Base-by-base conservation (phyloP, 345 rosid genomes). In the Populus nigra region DNA sequence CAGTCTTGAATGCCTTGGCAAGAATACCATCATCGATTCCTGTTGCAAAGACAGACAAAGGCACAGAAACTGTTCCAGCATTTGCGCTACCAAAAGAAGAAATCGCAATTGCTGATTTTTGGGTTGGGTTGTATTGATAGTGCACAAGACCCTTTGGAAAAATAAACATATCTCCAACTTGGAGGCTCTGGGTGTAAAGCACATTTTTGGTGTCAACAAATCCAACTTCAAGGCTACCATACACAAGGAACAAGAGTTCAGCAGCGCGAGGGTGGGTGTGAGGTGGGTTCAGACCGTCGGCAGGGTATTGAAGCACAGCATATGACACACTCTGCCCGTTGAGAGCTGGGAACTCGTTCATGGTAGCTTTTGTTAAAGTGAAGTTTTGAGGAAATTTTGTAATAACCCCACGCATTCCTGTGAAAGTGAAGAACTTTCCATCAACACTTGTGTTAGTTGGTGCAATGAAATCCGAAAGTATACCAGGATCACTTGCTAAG, bases 1-100 rank as follows among this genome's bases (percentile, higher is more conserved):
- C 87, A 63, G 81, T 86, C 55, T 76, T 82, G 84, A 84, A 84
- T 1, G 84, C 65, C 68, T 80, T 76, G 27, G 87, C 87, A 75
- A 86, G 67, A 68, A 86, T 78, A 31, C 45, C 41, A 12, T 82
- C 83, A 7, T 84, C 87, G 65, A n/a, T 49, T 35, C 78, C 57
- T 2, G 71, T 43, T 4, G 45, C 10, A 18, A 83, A 79, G 45
- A 69, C 39, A n/a, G 68, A 31, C 18, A 29, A 8, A 0, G 80
- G 80, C n/a, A 73, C 31, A 1, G 71, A 75, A 45, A 68, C 16
- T 0, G 68, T 78, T 38, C 85, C 47, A 0, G 83, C 71, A 67
- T n/a, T 79, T 7, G 85, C 79, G 45, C 77, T 78, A 6, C 82
- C 81, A 6, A 78, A 78, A 4, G 79, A 22, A 22, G 81, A 78